These are phyloP conservation scores for Vachellia collinsii DNA, from an alignment of 306 rosid species.

Conservation along the genomic window DNA sequence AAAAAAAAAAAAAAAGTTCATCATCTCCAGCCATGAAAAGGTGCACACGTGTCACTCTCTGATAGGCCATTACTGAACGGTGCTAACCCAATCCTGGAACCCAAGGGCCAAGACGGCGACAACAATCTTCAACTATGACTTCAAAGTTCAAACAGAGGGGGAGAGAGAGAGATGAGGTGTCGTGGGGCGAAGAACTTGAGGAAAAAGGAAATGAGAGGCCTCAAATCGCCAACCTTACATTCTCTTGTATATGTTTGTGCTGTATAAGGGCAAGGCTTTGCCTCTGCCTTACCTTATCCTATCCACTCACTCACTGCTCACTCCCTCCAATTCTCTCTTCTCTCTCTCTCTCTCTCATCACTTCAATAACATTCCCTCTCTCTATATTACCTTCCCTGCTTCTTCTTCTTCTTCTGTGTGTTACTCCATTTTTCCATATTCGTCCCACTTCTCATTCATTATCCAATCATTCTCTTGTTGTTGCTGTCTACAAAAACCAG, in stretches of 20 bases:
- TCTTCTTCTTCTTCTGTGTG: background rate
- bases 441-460: background rate
- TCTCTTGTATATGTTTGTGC: conserved; percentile 30
- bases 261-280: conserved; percentile 34
- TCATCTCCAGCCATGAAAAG: too few species aligned
- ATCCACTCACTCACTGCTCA: conserved; percentile 42
- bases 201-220: conserved; percentile 65
- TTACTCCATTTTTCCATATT: too few species aligned
- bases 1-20: background rate
- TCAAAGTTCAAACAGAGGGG: background rate
- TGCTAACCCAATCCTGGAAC: background rate
- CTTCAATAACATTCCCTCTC: background rate
- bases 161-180: conserved; percentile 41
- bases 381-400: background rate
- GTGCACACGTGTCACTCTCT: background rate
- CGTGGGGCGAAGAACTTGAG: background rate
- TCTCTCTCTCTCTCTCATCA: conserved; percentile 30
- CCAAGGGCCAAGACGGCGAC: background rate
- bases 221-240: conserved; percentile 58
- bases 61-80: background rate
- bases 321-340: background rate
- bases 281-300: conserved; percentile 87
- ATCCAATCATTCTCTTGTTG: background rate
- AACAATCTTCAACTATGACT: background rate
- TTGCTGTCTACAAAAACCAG: background rate